A percentile compares a stretch with the other conserved stretches of the same genome.
Conservation (phyloP, 352 stramenopile species). For the Phytopythium boreale region DNA sequence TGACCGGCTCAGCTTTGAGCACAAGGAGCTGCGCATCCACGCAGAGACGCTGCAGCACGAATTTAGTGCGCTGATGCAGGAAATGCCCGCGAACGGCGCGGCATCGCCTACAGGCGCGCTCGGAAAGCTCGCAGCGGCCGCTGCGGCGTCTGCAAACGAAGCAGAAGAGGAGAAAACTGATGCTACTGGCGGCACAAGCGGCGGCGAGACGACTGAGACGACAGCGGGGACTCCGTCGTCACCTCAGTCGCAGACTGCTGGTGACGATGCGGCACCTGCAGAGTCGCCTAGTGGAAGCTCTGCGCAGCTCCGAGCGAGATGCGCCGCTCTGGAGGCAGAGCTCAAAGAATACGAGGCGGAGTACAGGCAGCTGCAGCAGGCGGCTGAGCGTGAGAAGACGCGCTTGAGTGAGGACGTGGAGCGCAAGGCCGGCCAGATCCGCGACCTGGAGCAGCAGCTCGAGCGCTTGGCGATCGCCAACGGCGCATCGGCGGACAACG, state of each 20-base stretch:
- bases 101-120: slow-evolving; percentile 12
- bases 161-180: slow-evolving; percentile 18
- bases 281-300: slow-evolving; percentile 28
- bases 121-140: slow-evolving; percentile 35
- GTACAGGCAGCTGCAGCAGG: slow-evolving; percentile 51
- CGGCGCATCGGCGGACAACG: background rate
- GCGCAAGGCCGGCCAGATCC: slow-evolving; percentile 58
- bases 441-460: slow-evolving; percentile 56
- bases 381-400: slow-evolving; percentile 54
- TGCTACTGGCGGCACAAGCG: background rate
- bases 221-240: background rate
- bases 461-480: slow-evolving; percentile 28
- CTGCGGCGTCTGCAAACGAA: slow-evolving; percentile 29
- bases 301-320: slow-evolving; percentile 42
- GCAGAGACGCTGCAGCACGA: slow-evolving; percentile 74
- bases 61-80: slow-evolving; percentile 57
- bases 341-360: slow-evolving; percentile 71
- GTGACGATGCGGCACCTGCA: slow-evolving; percentile 2
- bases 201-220: background rate
- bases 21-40: slow-evolving; percentile 80
- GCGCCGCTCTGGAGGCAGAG: slow-evolving; percentile 52
- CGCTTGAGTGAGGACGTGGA: slow-evolving; percentile 68
- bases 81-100: slow-evolving; percentile 35
- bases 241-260: slow-evolving; percentile 4
- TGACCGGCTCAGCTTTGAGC: slow-evolving; percentile 76